These are phyloP conservation scores for Suhomyces vadensis DNA, from an alignment of 805 yeast genomes.

Conservation along the genomic window DNA sequence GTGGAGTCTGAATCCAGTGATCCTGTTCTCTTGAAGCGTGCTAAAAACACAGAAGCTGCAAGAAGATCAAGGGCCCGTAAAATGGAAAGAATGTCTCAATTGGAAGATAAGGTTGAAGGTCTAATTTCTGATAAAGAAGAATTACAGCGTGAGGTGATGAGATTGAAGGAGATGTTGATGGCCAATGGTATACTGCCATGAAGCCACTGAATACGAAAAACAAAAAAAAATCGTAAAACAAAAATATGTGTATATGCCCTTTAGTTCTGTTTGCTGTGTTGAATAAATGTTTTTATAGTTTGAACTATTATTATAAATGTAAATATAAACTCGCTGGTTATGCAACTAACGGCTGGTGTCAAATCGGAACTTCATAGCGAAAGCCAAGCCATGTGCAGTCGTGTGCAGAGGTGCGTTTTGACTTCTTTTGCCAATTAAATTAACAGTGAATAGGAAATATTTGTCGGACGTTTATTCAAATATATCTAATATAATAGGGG, in stretches of 20 bases:
- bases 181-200: constrained; percentile 10
- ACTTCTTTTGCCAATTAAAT: neutral
- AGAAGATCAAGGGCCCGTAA: constrained; percentile 93
- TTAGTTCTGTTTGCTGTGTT: constrained; percentile 6
- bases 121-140: constrained; percentile 58
- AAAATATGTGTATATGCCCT: constrained; percentile 1
- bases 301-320: neutral
- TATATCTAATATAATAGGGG: no score
- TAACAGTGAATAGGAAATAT: neutral
- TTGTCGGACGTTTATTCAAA: neutral
- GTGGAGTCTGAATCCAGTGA: constrained; percentile 60
- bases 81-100: constrained; percentile 80
- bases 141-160: constrained; percentile 62
- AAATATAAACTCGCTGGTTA: neutral
- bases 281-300: constrained; percentile 3
- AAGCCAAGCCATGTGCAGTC: no score
- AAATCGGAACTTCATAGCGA: neutral
- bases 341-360: neutral
- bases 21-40: constrained; percentile 80
- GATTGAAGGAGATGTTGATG: constrained; percentile 53
- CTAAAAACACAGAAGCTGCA: constrained; percentile 97
- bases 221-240: constrained; percentile 7
- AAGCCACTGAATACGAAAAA: constrained; percentile 1
- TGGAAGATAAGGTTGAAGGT: constrained; percentile 74
- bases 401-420: no score